phyloP scores from a whole-genome alignment of 1,284 basidiomycete genomes.

The Puccinia novopanici region DNA sequence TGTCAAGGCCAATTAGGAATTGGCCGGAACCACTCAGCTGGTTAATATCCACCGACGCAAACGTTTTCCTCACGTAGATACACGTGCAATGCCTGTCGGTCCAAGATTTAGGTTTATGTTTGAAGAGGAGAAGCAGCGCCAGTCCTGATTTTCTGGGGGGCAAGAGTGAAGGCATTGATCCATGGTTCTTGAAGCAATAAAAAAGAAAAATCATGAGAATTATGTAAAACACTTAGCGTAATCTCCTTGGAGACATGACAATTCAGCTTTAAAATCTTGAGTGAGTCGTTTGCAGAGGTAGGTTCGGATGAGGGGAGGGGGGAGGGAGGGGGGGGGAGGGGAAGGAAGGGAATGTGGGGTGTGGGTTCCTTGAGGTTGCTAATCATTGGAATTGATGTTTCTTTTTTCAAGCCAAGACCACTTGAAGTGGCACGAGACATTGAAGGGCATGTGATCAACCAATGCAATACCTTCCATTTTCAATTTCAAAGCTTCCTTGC shows the following conservation, averaged over 20 bases:
- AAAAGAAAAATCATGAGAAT: background rate
- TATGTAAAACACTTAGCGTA: background rate
- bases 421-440: background rate
- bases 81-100: background rate
- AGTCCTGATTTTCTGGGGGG: background rate
- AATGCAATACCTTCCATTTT: background rate
- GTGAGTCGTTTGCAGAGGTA: no score
- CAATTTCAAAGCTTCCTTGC: background rate
- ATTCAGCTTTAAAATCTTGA: no score
- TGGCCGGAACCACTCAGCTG: background rate
- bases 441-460: no score
- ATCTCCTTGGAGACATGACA: background rate
- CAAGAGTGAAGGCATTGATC: background rate
- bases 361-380: background rate
- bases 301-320: no score
- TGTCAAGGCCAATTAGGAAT: background rate
- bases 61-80: background rate
- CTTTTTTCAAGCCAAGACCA: background rate
- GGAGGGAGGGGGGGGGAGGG: background rate
- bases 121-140: background rate
- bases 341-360: background rate
- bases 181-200: background rate
- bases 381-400: background rate
- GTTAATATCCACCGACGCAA: background rate
- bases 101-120: background rate